A percentile compares a stretch with the other conserved stretches of the same genome.
phyloP scores from a whole-genome alignment of 1,139 yeast species.

The Blastobotrys illinoisensis region DNA sequence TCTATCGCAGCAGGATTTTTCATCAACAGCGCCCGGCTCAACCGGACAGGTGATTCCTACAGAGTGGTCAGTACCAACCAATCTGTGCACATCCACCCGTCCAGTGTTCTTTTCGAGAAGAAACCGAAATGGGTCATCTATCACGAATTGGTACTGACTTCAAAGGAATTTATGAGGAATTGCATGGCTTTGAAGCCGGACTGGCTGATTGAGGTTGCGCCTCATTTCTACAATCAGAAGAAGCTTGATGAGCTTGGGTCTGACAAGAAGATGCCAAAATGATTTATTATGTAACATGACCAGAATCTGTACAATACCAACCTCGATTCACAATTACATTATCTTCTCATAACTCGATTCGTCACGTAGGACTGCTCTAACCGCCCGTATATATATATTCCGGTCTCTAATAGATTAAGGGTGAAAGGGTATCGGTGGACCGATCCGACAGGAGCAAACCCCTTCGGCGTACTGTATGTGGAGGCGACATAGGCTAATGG shows the following conservation, averaged over 20 bases:
- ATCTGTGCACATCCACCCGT: constrained; percentile 76
- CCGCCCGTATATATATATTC: no score
- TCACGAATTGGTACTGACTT: constrained; percentile 80
- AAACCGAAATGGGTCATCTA: constrained; percentile 69
- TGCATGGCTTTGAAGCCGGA: constrained; percentile 67
- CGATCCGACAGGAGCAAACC: neutral
- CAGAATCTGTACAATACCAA: neutral
- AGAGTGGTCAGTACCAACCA: constrained; percentile 56
- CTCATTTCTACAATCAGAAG: constrained; percentile 44
- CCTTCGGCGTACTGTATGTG: neutral
- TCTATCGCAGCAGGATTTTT: constrained; percentile 80
- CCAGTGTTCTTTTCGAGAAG: constrained; percentile 54
- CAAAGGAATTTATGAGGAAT: constrained; percentile 84
- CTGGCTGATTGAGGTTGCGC: constrained; percentile 62
- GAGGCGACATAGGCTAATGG: neutral
- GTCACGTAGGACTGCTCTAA: no score
- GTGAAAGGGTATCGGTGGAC: no score
- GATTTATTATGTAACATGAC: neutral
- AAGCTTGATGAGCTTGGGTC: constrained; percentile 18
- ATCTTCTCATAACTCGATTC: neutral
- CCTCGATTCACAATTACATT: no score
- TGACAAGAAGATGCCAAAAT: constrained; percentile 12
- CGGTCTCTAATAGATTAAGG: no score
- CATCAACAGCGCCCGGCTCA: constrained; percentile 66
- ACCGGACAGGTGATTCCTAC: constrained; percentile 68